A percentile compares a stretch with the other conserved stretches of the same genome.
Conservation (phyloP, 2,329 filamentous ascomycete genomes). For the Ceratocystis lukuohia region DNA sequence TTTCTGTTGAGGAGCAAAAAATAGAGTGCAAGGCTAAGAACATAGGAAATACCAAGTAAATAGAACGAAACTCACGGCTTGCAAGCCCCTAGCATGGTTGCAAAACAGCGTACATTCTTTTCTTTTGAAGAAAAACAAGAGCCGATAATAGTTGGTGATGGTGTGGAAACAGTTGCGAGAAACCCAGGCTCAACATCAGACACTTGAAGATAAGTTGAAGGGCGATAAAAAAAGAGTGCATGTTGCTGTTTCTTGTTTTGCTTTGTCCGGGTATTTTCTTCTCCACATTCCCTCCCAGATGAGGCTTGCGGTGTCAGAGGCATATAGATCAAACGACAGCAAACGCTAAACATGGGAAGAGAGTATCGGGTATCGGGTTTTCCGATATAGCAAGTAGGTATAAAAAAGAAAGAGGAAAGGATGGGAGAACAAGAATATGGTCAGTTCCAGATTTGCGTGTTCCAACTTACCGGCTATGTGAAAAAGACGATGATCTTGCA, state of each 20-base stretch:
- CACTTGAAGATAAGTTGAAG: background rate
- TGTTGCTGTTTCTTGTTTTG: too few species aligned
- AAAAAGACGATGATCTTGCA: conserved; percentile 17
- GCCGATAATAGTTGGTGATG: too few species aligned
- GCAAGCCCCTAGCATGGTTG: background rate
- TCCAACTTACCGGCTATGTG: conserved; percentile 11
- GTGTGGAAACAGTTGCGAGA: too few species aligned
- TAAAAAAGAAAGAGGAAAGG: conserved; percentile 1
- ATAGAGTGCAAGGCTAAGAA: background rate
- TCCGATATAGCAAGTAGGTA: background rate
- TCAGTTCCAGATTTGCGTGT: too few species aligned
- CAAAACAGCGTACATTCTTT: background rate
- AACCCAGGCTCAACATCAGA: background rate
- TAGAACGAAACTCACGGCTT: too few species aligned
- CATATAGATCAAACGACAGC: background rate
- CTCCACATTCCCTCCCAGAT: background rate
- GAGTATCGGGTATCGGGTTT: background rate
- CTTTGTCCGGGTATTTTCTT: too few species aligned
- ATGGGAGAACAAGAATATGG: conserved; percentile 5
- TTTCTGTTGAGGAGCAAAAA: background rate
- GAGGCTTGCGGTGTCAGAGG: conserved; percentile 1
- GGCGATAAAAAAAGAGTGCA: too few species aligned
- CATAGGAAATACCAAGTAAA: too few species aligned
- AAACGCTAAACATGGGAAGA: background rate
- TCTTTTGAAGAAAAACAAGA: background rate